Evolutionary conservation across 139 green algal genomes (phyloP).

Genomic region (Axilococcus clingmanii): DNA sequence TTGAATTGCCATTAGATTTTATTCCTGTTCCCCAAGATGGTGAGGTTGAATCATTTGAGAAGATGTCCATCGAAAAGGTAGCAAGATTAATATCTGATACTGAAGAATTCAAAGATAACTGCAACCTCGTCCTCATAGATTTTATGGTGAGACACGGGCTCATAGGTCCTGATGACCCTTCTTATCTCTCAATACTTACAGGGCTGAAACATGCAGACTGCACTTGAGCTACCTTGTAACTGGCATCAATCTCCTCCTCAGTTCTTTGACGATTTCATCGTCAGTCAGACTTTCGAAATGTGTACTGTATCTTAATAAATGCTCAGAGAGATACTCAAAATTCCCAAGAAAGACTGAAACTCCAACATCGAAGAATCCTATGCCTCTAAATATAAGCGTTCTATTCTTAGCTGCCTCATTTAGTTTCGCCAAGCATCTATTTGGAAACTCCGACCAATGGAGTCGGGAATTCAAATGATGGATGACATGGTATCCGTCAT

Average conservation of each 20-base stretch:
- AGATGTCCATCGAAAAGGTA: slow-evolving; percentile 57
- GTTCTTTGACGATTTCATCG: slow-evolving; percentile 5
- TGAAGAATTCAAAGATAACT: slow-evolving; percentile 91
- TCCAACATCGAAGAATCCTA: slow-evolving; percentile 70
- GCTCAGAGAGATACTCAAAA: slow-evolving; percentile 27
- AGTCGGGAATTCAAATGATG: slow-evolving; percentile 75
- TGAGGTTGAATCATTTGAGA: slow-evolving; percentile 78
- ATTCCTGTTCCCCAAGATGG: slow-evolving; percentile 37
- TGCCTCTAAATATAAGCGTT: slow-evolving; percentile 44
- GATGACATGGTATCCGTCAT: slow-evolving; percentile 86
- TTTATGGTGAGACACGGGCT: slow-evolving; percentile 70
- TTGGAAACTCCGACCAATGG: slow-evolving; percentile 75
- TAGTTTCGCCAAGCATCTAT: slow-evolving; percentile 44
- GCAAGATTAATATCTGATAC: slow-evolving; percentile 36
- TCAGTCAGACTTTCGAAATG: slow-evolving; percentile 15
- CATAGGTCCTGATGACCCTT: slow-evolving; percentile 42
- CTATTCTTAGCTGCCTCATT: slow-evolving; percentile 47
- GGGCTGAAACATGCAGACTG: slow-evolving; percentile 35
- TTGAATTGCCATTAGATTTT: slow-evolving; percentile 82
- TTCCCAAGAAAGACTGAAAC: slow-evolving; percentile 45
- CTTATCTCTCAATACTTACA: slow-evolving; percentile 58
- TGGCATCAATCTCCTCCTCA: slow-evolving; percentile 6
- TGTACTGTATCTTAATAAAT: slow-evolving; percentile 12
- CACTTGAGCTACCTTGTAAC: slow-evolving; percentile 7
- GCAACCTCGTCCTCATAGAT: slow-evolving; percentile 68